These are phyloP conservation scores for Ceriops decandra DNA, from an alignment of 345 rosid species.

Conservation along the genomic window DNA sequence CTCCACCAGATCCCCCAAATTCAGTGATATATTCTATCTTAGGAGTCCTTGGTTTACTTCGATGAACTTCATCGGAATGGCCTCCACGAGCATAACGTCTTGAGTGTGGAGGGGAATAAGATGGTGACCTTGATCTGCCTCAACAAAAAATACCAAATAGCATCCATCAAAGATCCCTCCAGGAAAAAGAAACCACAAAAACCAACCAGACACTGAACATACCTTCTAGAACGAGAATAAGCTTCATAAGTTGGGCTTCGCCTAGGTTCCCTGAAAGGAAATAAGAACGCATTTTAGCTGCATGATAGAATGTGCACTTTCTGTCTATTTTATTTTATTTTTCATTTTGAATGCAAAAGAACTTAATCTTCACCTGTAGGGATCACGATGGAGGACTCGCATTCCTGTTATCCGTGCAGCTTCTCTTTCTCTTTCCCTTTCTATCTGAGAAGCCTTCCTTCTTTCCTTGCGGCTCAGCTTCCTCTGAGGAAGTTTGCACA, in stretches of 20 bases:
- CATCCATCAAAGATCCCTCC: background rate
- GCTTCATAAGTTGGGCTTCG: constrained; percentile 96
- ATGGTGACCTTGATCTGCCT: constrained; percentile 73
- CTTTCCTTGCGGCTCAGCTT: constrained; percentile 97
- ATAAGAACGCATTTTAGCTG: constrained; percentile 16
- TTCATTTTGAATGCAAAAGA: background rate
- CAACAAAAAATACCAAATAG: constrained; percentile 24
- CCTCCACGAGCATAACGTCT: constrained; percentile 60
- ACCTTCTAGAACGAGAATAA: constrained; percentile 88
- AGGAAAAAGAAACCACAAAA: background rate
- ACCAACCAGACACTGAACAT: constrained; percentile 2
- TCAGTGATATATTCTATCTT: constrained; percentile 90
- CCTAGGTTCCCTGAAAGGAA: constrained; percentile 60
- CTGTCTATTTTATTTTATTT: background rate
- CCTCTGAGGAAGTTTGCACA: constrained; percentile 43
- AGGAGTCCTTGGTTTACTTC: constrained; percentile 64
- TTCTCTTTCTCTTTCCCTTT: constrained; percentile 91
- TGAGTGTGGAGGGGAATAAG: constrained; percentile 74
- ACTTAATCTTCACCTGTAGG: constrained; percentile 55
- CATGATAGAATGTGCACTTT: background rate
- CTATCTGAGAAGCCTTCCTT: constrained; percentile 90
- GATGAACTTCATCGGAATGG: constrained; percentile 51
- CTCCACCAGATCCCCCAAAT: constrained; percentile 78
- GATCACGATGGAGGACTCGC: constrained; percentile 73
- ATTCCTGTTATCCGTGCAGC: constrained; percentile 61